A percentile compares a stretch with the other conserved stretches of the same genome.
These are phyloP conservation scores for Daldinia bambusicola DNA, from an alignment of 495 filamentous ascomycete species.

Conservation along the genomic window DNA sequence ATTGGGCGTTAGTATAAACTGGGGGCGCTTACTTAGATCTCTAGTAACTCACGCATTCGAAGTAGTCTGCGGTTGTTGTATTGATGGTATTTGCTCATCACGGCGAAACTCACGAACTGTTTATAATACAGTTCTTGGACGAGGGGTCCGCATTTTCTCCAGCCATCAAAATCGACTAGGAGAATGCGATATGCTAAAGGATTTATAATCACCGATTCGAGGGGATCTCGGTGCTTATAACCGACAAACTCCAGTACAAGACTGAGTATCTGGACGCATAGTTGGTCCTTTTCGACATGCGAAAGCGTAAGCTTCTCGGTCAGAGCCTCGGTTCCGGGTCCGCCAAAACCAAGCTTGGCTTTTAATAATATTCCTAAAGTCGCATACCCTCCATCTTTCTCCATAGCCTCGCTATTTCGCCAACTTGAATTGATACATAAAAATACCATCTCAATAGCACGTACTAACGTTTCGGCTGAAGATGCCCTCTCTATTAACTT, in stretches of 20 bases:
- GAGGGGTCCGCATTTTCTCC: conserved; percentile 77
- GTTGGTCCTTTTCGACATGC: conserved; percentile 67
- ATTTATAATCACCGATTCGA: conserved; percentile 92
- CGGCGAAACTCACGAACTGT: conserved; percentile 86
- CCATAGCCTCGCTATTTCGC: conserved; percentile 99
- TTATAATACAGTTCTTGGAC: conserved; percentile 90
- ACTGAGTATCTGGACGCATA: conserved; percentile 76
- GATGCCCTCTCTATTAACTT: conserved; percentile 82
- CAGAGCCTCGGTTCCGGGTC: conserved; percentile 52
- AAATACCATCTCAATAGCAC: conserved; percentile 84
- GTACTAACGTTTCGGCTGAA: conserved; percentile 72
- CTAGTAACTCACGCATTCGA: conserved; percentile 83
- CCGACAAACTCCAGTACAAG: conserved; percentile 87
- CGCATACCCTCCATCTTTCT: conserved; percentile 91
- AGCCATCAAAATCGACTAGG: conserved; percentile 90
- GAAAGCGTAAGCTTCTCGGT: conserved; percentile 53
- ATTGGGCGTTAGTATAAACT: conserved; percentile 24
- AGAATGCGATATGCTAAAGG: conserved; percentile 92
- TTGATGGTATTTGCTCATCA: conserved; percentile 85
- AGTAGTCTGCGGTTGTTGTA: conserved; percentile 88
- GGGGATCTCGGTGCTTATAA: conserved; percentile 77
- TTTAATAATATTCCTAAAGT: conserved; percentile 82
- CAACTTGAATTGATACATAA: conserved; percentile 86
- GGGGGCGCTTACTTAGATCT: conserved; percentile 11
- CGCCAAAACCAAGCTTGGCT: conserved; percentile 72